Evolutionary conservation across 75 land plant species (phyloP).

Genomic region (Ceratopteris richardii): DNA sequence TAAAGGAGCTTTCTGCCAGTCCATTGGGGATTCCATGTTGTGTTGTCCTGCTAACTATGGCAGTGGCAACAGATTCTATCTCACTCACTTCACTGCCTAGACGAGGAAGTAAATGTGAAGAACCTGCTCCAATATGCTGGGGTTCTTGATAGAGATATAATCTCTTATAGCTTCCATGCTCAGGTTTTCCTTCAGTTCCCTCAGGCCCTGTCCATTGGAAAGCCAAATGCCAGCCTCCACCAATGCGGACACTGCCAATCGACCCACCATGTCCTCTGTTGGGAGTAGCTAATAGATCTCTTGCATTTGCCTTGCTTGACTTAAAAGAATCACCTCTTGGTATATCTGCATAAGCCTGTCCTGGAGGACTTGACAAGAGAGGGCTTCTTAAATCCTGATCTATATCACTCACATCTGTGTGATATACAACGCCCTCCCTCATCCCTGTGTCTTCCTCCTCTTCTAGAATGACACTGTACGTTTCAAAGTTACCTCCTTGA

Average conservation of each 20-base stretch:
- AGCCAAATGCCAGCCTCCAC: slow-evolving; percentile 48
- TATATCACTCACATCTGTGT: slow-evolving; percentile 1
- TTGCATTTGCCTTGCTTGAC: slow-evolving; percentile 2
- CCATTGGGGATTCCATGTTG: slow-evolving; percentile 18
- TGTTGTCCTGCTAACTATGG: slow-evolving; percentile 17
- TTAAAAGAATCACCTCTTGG: neutral
- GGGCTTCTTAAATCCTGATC: slow-evolving; percentile 6
- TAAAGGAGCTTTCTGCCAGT: slow-evolving; percentile 13
- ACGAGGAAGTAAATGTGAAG: slow-evolving; percentile 5
- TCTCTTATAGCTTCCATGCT: slow-evolving; percentile 29
- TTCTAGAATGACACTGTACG: too few species aligned
- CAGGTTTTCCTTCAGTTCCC: slow-evolving; percentile 8
- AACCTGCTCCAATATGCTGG: neutral
- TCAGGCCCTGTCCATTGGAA: slow-evolving; percentile 30
- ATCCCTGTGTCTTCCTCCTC: neutral
- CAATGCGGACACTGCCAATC: slow-evolving; percentile 29
- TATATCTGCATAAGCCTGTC: neutral
- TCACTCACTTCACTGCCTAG: neutral
- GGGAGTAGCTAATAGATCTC: neutral
- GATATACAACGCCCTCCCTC: neutral
- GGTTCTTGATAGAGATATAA: slow-evolving; percentile 24
- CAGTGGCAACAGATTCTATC: slow-evolving; percentile 19
- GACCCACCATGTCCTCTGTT: slow-evolving; percentile 8
- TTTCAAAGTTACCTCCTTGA: too few species aligned
- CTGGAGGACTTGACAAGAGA: slow-evolving; percentile 2